phyloP scores from a whole-genome alignment of 2,329 filamentous ascomycete genomes.

The Aspergillus brunneoviolaceus region DNA sequence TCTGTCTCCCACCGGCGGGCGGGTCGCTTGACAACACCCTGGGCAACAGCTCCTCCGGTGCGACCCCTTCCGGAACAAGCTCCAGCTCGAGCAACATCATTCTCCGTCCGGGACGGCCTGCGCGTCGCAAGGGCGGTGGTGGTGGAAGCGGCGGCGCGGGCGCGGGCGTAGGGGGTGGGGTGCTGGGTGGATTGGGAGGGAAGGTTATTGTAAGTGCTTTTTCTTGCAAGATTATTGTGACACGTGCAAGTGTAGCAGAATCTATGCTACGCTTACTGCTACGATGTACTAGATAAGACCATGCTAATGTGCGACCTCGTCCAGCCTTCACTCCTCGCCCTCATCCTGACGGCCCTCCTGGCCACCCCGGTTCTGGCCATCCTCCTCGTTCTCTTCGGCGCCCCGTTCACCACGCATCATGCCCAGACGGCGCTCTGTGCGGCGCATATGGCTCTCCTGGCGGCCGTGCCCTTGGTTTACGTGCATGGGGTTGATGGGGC shows the following conservation, averaged over 20 bases:
- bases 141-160: neutral
- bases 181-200: neutral
- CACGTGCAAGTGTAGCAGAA: too few relatives aligned
- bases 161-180: neutral
- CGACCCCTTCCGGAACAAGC: neutral
- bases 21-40: slow-evolving; percentile 14
- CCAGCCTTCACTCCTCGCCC: slow-evolving; percentile 69
- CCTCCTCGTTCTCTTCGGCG: slow-evolving; percentile 82
- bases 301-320: neutral
- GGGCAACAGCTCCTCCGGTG: slow-evolving; percentile 5
- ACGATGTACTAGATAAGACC: neutral
- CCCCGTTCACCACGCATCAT: slow-evolving; percentile 79
- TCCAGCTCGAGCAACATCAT: neutral
- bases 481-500: slow-evolving; percentile 72
- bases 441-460: slow-evolving; percentile 76
- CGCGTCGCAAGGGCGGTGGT: neutral
- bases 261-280: neutral
- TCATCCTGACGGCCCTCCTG: slow-evolving; percentile 54
- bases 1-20: slow-evolving; percentile 59
- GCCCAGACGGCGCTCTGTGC: slow-evolving; percentile 76
- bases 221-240: too few relatives aligned
- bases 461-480: slow-evolving; percentile 78
- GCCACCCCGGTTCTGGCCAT: slow-evolving; percentile 58
- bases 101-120: neutral
- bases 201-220: neutral